Base-by-base conservation (phyloP, 305 asterid species). In the Fraxinus greggii region DNA sequence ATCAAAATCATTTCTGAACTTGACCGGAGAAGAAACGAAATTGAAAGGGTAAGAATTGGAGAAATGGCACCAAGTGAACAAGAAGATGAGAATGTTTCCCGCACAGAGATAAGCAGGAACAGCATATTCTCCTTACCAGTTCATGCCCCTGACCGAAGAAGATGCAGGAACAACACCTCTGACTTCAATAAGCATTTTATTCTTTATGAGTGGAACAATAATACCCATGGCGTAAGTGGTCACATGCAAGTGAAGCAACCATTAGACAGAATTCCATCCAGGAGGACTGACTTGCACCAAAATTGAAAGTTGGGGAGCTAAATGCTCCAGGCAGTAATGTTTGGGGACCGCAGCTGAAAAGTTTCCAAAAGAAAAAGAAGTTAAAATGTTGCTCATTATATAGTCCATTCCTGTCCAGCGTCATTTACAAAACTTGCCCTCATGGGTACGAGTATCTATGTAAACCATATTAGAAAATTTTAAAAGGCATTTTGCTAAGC, bases 401-500 rank as follows among this genome's bases (percentile, higher is more conserved):
- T 15, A 70, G 24, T 31, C 40, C 75, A 70, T 31, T 70, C 40
- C 75, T 31, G 24, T 70, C 75, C 42, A 70, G 23, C 75, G 31
- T 6, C 15, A 23, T 70, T 29, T 70, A 70, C 40, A 36, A 70
- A 70, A 70, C 75, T 70, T 70, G 40, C 75, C 75, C 75, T 31
- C 75, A 2, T 70, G 42, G 38, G 12, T 12, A 70, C 12, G 5
- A 29, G 75, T 31, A 15, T 70, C 75, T 15, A 70, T 5, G 40
- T 6, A 70, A 1, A 70, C 42, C 23, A 31, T 31, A 31, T 17
- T 31, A 13, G 24, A 70, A 31, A 31, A 31, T 70, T 70, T 70
- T 13, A 70, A 8, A 51, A 72, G 79, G 40, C 72, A 61, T 81
- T 65, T 63, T 69, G 77, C 48, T n/a, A 72, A 80, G 40, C 70